These are phyloP conservation scores for Panaeolus cyanescens DNA, from an alignment of 768 basidiomycete species.

Conservation along the genomic window DNA sequence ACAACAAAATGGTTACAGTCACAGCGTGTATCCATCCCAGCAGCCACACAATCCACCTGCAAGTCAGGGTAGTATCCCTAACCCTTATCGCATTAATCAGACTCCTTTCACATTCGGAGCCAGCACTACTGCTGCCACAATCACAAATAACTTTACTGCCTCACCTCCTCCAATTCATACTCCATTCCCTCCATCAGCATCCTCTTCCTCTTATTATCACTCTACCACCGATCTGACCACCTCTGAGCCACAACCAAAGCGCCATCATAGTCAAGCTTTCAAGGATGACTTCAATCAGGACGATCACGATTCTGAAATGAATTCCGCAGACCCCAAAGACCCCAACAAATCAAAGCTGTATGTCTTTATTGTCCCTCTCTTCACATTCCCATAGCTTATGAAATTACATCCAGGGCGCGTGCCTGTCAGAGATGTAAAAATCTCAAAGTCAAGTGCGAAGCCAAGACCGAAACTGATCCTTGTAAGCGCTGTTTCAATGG, in stretches of 20 bases:
- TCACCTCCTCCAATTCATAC: slow-evolving; percentile 15
- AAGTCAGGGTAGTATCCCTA: slow-evolving; percentile 12
- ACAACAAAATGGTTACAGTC: slow-evolving; percentile 10
- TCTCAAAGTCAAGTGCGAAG: slow-evolving; percentile 75
- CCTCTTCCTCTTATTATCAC: slow-evolving; percentile 29
- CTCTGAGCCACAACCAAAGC: slow-evolving; percentile 33
- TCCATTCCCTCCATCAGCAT: slow-evolving; percentile 9
- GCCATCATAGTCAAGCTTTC: slow-evolving; percentile 30
- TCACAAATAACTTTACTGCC: slow-evolving; percentile 12
- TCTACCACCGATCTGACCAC: slow-evolving; percentile 8
- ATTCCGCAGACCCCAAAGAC: slow-evolving; percentile 34
- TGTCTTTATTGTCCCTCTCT: slow-evolving; percentile 16
- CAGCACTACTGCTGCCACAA: slow-evolving; percentile 5
- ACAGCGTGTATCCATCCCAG: slow-evolving; percentile 14
- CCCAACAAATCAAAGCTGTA: slow-evolving; percentile 46
- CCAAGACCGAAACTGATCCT: slow-evolving; percentile 68
- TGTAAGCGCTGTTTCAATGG: slow-evolving; percentile 77
- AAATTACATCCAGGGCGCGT: slow-evolving; percentile 35
- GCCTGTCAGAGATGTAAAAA: slow-evolving; percentile 76
- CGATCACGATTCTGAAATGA: slow-evolving; percentile 35
- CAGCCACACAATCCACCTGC: slow-evolving; percentile 1
- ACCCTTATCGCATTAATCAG: slow-evolving; percentile 10
- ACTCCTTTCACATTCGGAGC: slow-evolving; percentile 8
- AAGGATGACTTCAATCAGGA: slow-evolving; percentile 35
- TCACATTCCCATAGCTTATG: slow-evolving; percentile 5